A percentile compares a stretch with the other conserved stretches of the same genome.
Evolutionary conservation across 257 asterid genomes (phyloP).

Genomic region (Sherardia arvensis): DNA sequence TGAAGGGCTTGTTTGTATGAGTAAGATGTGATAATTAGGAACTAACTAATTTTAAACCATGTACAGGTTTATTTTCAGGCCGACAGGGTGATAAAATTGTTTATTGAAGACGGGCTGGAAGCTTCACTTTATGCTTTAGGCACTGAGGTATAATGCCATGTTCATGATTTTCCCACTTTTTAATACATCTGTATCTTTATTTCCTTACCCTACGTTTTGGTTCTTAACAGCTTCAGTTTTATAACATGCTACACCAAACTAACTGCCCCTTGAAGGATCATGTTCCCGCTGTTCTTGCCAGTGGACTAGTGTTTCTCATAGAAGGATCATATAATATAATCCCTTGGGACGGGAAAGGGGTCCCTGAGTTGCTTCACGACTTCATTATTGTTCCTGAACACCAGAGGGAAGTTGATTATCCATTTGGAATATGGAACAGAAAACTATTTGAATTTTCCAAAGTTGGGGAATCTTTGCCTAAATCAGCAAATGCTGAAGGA

Average conservation of each 20-base stretch:
- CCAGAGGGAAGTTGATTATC: constrained; percentile 43
- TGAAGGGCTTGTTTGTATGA: background rate
- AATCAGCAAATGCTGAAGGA: constrained; percentile 32
- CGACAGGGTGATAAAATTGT: constrained; percentile 68
- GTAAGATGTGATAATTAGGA: background rate
- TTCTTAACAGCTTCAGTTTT: constrained; percentile 70
- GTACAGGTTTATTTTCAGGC: constrained; percentile 68
- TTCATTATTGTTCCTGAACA: constrained; percentile 28
- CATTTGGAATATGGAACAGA: constrained; percentile 79
- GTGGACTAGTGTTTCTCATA: constrained; percentile 69
- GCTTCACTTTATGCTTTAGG: constrained; percentile 82
- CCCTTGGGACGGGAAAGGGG: constrained; percentile 82
- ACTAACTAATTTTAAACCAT: constrained; percentile 4
- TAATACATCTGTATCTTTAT: constrained; percentile 7
- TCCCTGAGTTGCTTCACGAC: constrained; percentile 51
- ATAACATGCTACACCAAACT: constrained; percentile 36
- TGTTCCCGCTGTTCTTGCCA: constrained; percentile 66
- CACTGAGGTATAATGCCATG: constrained; percentile 60
- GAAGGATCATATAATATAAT: constrained; percentile 49
- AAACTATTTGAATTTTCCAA: constrained; percentile 51
- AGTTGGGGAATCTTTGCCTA: constrained; percentile 36
- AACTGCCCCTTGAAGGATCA: constrained; percentile 61
- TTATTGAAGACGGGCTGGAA: constrained; percentile 81
- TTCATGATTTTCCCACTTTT: constrained; percentile 3
- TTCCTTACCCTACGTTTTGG: constrained; percentile 11